Evolutionary conservation across 805 yeast genomes (phyloP).

Genomic region (Diddensiella caesifluorescens): DNA sequence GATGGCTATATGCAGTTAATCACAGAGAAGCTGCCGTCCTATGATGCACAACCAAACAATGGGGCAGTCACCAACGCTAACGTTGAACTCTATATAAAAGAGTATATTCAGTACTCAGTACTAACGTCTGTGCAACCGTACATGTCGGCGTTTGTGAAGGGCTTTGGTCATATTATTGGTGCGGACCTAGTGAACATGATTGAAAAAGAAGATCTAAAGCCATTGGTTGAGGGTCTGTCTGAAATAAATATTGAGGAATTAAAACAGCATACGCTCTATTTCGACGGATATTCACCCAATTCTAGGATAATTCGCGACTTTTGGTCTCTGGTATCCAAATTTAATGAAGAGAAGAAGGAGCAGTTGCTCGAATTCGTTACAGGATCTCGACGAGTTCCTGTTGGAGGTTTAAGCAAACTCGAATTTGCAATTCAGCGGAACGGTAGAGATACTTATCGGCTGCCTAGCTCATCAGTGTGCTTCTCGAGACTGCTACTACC

Average conservation of each 20-base stretch:
- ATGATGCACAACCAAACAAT: slow-evolving; percentile 3
- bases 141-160: slow-evolving; percentile 22
- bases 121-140: slow-evolving; percentile 12
- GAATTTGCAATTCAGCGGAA: slow-evolving; percentile 41
- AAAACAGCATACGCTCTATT: slow-evolving; percentile 37
- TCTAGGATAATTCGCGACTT: slow-evolving; percentile 38
- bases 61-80: slow-evolving; percentile 18
- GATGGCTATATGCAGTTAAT: slow-evolving; percentile 8
- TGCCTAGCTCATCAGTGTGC: slow-evolving; percentile 51
- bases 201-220: slow-evolving; percentile 17
- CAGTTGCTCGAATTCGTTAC: slow-evolving; percentile 46
- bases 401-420: slow-evolving; percentile 41
- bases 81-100: slow-evolving; percentile 14
- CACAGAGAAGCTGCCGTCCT: slow-evolving; percentile 16
- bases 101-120: slow-evolving; percentile 13
- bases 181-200: slow-evolving; percentile 15
- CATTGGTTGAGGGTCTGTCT: slow-evolving; percentile 39
- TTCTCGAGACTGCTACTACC: slow-evolving; percentile 45
- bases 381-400: slow-evolving; percentile 45
- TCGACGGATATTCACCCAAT: slow-evolving; percentile 35
- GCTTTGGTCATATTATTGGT: slow-evolving; percentile 21
- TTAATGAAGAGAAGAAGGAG: slow-evolving; percentile 36
- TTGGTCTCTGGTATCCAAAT: slow-evolving; percentile 43
- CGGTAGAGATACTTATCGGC: slow-evolving; percentile 35
- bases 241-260: slow-evolving; percentile 40